Evolutionary conservation across 139 green algal species (phyloP).

Genomic region (Coelastrella sp.): DNA sequence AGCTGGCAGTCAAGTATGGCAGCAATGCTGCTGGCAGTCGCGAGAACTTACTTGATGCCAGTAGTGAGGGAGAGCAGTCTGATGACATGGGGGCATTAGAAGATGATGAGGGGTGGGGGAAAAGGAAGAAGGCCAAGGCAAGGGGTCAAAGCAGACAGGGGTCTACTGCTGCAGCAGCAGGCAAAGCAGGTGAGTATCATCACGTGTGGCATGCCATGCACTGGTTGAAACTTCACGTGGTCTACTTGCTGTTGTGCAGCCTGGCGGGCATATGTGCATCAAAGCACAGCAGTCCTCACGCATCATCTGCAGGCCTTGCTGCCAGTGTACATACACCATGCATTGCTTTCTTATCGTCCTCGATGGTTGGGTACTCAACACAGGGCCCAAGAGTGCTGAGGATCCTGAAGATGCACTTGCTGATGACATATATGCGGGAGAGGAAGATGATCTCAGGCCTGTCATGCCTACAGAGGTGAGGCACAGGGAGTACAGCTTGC

Average conservation of each 20-base stretch:
- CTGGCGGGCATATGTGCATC: no score
- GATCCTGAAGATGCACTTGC: slow-evolving; percentile 45
- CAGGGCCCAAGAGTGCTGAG: not conserved
- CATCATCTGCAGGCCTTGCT: no score
- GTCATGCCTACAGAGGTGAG: slow-evolving; percentile 23
- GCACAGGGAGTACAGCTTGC: not conserved
- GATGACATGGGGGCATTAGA: not conserved
- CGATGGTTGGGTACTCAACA: not conserved
- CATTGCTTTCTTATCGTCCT: no score
- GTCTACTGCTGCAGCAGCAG: not conserved
- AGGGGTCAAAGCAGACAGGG: no score
- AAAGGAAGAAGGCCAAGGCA: not conserved
- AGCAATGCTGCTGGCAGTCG: not conserved
- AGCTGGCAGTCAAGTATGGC: slow-evolving; percentile 13
- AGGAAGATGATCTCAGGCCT: slow-evolving; percentile 49
- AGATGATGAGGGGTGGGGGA: not conserved
- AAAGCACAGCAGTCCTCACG: no score
- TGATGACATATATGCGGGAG: slow-evolving; percentile 49
- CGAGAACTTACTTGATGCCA: not conserved
- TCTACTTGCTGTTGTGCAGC: no score
- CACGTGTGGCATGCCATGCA: no score
- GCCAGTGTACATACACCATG: no score
- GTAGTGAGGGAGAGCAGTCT: not conserved
- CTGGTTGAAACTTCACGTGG: no score
- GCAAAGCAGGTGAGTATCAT: not conserved